Base-by-base conservation (phyloP, 2,329 filamentous ascomycete genomes). In the Pseudodiploospora longispora region DNA sequence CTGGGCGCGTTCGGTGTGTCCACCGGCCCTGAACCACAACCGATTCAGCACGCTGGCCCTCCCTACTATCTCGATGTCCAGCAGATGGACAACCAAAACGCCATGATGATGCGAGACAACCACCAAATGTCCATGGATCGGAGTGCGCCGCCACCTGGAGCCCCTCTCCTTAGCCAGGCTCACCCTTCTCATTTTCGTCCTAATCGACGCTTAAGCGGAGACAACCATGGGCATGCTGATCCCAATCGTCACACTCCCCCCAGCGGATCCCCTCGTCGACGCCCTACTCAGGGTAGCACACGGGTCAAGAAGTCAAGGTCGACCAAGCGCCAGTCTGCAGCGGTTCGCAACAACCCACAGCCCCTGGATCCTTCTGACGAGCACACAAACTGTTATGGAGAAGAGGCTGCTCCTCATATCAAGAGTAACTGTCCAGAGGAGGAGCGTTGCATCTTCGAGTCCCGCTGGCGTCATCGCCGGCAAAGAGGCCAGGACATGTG, bases 401-500 rank as follows among this genome's bases (percentile, higher is more conserved):
- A 63, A 40, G 55, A 64, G 50, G 50, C 62, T 39, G 55, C 63
- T 1, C 64, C 68, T 27, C 59, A 53, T 2, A 62, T 78, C 36
- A 70, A 69, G 43, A 57, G 61, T 27, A 64, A 64, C 12, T 71
- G 72, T 28, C 70, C 71, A 1, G 64, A 69, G 2, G 68, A 75
- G 31, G 70, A 75, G 47, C 64, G 63, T 27, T 73, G 61, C 41
- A 66, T 80, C 30, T 71, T 77, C 40, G 61, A 72, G 28, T 65
- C 72, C n/a, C 65, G 74, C 9, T 69, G 67, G 55, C 55, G 67
- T 27, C 66, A 70, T 50, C 60, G 67, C 10, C 53, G 67, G 19
- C 64, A 68, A 41, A 75, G 74, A 52, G 75, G 76, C 10, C 74
- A 75, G 50, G 73, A 75, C 31, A 79, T 79, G 74, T 80, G 76